Evolutionary conservation across 2,329 filamentous ascomycete genomes (phyloP).

Genomic region (Knoxdaviesia proteae): DNA sequence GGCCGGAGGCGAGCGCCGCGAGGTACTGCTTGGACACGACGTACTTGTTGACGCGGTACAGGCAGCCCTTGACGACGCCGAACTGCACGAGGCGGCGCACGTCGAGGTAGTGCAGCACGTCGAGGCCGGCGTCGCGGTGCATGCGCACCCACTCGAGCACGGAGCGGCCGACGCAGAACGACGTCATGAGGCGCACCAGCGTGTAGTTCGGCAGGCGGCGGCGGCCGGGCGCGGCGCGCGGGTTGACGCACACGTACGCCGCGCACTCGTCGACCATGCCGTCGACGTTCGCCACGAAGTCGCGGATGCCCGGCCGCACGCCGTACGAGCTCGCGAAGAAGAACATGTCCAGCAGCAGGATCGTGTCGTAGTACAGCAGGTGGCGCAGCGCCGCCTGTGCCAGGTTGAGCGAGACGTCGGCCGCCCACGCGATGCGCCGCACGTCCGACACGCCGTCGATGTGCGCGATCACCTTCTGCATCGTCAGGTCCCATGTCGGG

Average conservation of each 20-base stretch:
- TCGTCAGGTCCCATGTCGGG: constrained; percentile 54
- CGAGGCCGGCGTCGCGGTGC: constrained; percentile 43
- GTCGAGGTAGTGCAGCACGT: constrained; percentile 58
- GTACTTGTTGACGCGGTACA: constrained; percentile 87
- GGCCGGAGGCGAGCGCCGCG: constrained; percentile 31
- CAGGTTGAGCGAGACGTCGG: constrained; percentile 71
- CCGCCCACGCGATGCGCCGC: constrained; percentile 62
- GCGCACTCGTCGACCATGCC: constrained; percentile 72
- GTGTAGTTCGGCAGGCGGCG: constrained; percentile 33
- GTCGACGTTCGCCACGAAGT: constrained; percentile 55
- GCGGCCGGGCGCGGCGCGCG: constrained; percentile 9
- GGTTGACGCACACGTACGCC: constrained; percentile 47
- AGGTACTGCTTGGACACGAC: constrained; percentile 49
- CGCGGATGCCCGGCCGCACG: constrained; percentile 52
- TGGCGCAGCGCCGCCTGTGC: constrained; percentile 75
- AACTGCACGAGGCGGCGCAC: constrained; percentile 86
- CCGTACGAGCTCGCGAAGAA: constrained; percentile 87
- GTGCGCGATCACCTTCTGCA: constrained; percentile 59
- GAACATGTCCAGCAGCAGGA: constrained; percentile 83
- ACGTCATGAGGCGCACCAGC: constrained; percentile 67
- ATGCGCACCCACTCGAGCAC: constrained; percentile 70
- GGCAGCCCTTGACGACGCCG: constrained; percentile 80
- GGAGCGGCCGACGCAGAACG: constrained; percentile 64
- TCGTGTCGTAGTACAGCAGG: constrained; percentile 78
- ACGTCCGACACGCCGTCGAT: constrained; percentile 87